Conservation (phyloP, 441 rosid genomes). For the Aquilaria agallochum region DNA sequence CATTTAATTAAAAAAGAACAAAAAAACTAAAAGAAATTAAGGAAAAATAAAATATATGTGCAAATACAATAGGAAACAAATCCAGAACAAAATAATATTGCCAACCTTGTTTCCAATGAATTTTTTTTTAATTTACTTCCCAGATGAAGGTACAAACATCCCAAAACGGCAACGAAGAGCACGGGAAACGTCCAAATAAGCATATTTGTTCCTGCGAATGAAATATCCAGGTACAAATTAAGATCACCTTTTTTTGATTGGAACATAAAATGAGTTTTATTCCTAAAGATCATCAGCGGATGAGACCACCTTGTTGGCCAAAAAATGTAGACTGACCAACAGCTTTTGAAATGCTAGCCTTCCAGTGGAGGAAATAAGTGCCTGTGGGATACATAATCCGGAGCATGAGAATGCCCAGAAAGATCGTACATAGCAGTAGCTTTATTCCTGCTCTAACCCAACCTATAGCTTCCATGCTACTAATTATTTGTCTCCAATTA, state of each 20-base stretch:
- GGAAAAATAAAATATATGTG: too few species aligned
- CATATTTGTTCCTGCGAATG: constrained; percentile 34
- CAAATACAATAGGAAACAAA: too few species aligned
- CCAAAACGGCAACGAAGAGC: constrained; percentile 40
- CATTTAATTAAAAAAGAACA: too few species aligned
- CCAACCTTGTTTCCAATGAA: constrained; percentile 18
- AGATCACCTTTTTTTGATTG: too few species aligned
- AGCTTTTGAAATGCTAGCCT: constrained; percentile 7
- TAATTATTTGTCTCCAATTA: too few species aligned
- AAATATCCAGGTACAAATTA: too few species aligned
- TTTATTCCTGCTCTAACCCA: too few species aligned
- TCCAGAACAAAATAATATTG: too few species aligned
- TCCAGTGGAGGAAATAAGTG: constrained; percentile 23
- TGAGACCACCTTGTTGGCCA: constrained; percentile 35
- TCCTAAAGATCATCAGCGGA: too few species aligned
- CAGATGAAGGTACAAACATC: constrained; percentile 50
- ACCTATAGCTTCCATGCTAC: too few species aligned
- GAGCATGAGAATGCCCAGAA: constrained; percentile 34
- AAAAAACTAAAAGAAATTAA: background rate
- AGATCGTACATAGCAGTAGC: constrained; percentile 3
- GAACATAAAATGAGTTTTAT: too few species aligned
- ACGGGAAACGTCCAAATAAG: constrained; percentile 54
- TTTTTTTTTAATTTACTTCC: constrained; percentile 18
- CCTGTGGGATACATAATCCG: constrained; percentile 59
- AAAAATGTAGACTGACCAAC: constrained; percentile 22